A percentile compares a stretch with the other conserved stretches of the same genome.
phyloP scores from a whole-genome alignment of 2,329 filamentous ascomycete species.

The Fonsecaea multimorphosa region DNA sequence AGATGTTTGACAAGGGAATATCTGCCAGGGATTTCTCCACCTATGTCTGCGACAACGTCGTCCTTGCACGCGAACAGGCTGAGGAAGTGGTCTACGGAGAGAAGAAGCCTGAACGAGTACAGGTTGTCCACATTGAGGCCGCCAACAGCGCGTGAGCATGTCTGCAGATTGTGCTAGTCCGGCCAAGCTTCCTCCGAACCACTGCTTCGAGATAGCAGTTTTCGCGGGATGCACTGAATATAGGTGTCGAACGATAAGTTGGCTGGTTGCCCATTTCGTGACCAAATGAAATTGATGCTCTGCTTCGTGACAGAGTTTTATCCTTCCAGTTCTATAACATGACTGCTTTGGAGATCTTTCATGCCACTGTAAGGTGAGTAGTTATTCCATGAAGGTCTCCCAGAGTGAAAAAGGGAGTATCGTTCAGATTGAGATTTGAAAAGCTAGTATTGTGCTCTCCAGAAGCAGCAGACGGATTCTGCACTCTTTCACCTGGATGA shows the following conservation, averaged over 20 bases:
- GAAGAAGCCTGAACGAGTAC: neutral
- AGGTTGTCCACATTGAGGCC: neutral
- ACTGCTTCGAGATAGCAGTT: neutral
- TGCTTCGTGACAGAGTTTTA: neutral
- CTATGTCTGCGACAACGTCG: neutral
- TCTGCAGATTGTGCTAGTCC: neutral
- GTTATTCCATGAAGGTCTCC: neutral
- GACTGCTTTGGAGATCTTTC: neutral
- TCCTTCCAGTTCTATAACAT: neutral
- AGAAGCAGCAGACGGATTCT: no score
- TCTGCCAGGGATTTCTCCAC: neutral
- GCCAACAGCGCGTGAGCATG: neutral
- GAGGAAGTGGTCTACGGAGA: neutral
- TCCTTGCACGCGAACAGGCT: neutral
- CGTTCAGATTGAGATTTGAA: neutral
- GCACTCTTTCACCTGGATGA: no score
- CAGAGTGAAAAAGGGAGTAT: neutral
- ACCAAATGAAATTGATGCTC: neutral
- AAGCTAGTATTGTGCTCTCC: no score
- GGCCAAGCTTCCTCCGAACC: neutral
- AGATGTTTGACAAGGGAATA: conserved; percentile 52
- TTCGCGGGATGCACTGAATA: neutral
- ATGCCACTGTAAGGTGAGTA: neutral
- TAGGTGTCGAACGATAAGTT: neutral
- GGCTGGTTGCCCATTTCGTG: neutral